Conservation (phyloP, 495 filamentous ascomycete species). For the Penicillium pancosmium region DNA sequence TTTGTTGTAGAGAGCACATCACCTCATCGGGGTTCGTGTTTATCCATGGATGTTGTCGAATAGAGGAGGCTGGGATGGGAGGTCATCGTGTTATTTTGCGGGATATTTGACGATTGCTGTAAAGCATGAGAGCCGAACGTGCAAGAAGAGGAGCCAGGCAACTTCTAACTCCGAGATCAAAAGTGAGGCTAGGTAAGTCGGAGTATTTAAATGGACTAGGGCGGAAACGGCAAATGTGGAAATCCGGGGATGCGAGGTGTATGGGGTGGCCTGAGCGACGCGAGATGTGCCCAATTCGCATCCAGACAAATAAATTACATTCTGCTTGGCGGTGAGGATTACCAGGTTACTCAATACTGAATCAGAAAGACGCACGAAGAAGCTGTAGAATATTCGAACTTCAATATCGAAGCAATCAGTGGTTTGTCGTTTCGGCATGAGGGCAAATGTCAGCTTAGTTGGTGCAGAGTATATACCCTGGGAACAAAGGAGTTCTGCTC, state of each 20-base stretch:
- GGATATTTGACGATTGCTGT: not conserved
- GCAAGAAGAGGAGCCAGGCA: too few species aligned
- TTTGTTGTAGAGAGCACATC: not conserved
- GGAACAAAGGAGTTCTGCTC: too few species aligned
- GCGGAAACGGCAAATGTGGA: not conserved
- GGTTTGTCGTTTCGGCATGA: too few species aligned
- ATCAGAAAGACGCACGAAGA: too few species aligned
- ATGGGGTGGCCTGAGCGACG: slow-evolving; percentile 1
- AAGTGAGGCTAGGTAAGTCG: not conserved
- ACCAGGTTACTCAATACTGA: too few species aligned
- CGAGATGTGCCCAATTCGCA: not conserved
- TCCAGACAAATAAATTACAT: not conserved
- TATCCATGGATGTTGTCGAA: not conserved
- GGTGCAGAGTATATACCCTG: too few species aligned
- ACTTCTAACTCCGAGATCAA: not conserved
- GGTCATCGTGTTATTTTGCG: not conserved
- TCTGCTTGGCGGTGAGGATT: not conserved
- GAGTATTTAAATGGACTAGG: not conserved
- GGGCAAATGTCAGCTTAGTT: too few species aligned
- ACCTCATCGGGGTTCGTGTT: not conserved
- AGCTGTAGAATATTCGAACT: too few species aligned
- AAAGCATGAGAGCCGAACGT: too few species aligned
- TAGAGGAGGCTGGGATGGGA: not conserved
- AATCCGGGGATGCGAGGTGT: not conserved
- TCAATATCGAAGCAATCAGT: too few species aligned